Base-by-base conservation (phyloP, 2,329 filamentous ascomycete genomes). In the Fusarium nodosum region DNA sequence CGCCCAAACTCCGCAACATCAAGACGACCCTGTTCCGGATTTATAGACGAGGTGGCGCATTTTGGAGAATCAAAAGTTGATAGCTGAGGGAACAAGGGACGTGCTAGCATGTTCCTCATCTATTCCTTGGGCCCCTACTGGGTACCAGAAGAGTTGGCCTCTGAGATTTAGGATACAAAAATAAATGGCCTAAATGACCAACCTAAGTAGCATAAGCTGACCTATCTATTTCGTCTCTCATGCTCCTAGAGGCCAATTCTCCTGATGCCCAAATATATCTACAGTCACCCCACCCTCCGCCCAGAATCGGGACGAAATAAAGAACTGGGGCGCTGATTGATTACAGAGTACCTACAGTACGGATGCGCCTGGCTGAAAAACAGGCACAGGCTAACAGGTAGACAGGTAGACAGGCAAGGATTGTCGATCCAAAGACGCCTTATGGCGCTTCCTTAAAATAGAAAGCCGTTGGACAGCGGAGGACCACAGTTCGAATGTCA, bases 371-470 rank as follows among this genome's bases (percentile, higher is more conserved):
- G 36, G 36, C 36, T 39, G 36, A 39, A 39, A 20, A 39, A 39
- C 36, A 28, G 9, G 9, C 28, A 39, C 36, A 28, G 9, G 28
- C 28, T 28, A 28, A 28, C 28, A 28, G 28, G 28, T 28, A n/a
- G n/a, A n/a, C n/a, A n/a, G n/a, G n/a, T n/a, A n/a, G n/a, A n/a
- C n/a, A n/a, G n/a, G n/a, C n/a, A n/a, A n/a, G n/a, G n/a, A n/a
- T n/a, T n/a, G n/a, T n/a, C n/a, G n/a, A n/a, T n/a, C n/a, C 2
- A 39, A 44, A 42, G 31, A 44, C 45, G 51, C 56, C 51, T 57
- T 42, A 51, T 30, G 46, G 51, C 36, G 51, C 44, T 28, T 38
- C 30, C 38, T 33, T 42, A 63, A 66, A 69, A 69, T 69, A 62
- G 65, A 66, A 30, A 30, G 7, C 56, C 34, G 41, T 55, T 45